Percentiles rank a stretch among this genome's conserved stretches.
phyloP scores from a whole-genome alignment of 2,329 filamentous ascomycete genomes.

The Fusarium sp. region DNA sequence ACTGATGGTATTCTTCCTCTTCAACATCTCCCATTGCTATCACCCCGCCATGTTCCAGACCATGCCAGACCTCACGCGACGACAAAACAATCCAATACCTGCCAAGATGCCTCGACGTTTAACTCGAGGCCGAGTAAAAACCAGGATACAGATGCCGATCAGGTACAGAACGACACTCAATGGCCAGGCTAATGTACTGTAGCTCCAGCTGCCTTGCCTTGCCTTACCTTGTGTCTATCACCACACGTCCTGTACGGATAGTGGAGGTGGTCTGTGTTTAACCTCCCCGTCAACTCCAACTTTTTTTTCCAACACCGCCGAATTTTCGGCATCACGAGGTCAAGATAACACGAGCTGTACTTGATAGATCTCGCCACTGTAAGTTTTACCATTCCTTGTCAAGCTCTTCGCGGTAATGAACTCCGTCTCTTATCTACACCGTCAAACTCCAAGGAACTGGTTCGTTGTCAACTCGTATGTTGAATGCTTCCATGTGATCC shows the following conservation, averaged over 20 bases:
- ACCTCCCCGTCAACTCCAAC: constrained; percentile 9
- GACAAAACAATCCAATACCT: constrained; percentile 22
- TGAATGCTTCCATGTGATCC: constrained; percentile 39
- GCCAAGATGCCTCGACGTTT: constrained; percentile 30
- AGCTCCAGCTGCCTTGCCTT: constrained; percentile 15
- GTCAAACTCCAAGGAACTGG: constrained; percentile 17
- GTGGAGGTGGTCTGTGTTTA: constrained; percentile 11
- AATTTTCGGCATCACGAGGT: constrained; percentile 8
- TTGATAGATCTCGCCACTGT: constrained; percentile 2
- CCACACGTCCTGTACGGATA: constrained; percentile 15
- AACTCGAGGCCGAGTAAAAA: constrained; percentile 3
- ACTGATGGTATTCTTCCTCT: not conserved
- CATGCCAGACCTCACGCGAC: constrained; percentile 29
- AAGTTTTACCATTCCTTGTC: not conserved
- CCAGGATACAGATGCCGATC: constrained; percentile 36
- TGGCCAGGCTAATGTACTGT: constrained; percentile 20
- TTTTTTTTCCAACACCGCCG: constrained; percentile 12
- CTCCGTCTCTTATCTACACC: constrained; percentile 10
- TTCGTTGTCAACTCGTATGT: constrained; percentile 33
- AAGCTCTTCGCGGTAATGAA: not conserved
- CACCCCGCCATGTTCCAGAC: constrained; percentile 6
- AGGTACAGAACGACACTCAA: constrained; percentile 39
- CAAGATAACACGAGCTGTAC: not conserved
- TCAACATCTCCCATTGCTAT: not conserved
- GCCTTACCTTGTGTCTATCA: constrained; percentile 12